phyloP scores from a whole-genome alignment of 345 rosid genomes.

The Orychophragmus violaceus region DNA sequence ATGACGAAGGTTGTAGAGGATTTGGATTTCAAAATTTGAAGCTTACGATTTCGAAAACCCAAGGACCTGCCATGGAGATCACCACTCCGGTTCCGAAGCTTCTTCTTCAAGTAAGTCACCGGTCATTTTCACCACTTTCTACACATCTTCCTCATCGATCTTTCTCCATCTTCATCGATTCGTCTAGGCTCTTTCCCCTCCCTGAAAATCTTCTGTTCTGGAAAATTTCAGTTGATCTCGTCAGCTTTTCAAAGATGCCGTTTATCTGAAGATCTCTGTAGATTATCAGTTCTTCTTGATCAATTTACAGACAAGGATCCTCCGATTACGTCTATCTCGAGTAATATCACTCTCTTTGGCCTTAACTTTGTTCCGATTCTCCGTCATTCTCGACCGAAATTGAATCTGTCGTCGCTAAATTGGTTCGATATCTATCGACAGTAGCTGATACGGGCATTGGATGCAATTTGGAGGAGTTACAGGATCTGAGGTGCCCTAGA shows the following conservation, averaged over 20 bases:
- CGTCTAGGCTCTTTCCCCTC: too few species aligned
- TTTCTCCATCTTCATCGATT: too few species aligned
- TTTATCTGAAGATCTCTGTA: constrained; percentile 50
- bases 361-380: too few species aligned
- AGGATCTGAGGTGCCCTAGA: constrained; percentile 35
- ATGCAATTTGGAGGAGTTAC: constrained; percentile 57
- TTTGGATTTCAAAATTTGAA: background rate
- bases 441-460: constrained; percentile 78
- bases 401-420: background rate
- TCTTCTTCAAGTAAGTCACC: constrained; percentile 13
- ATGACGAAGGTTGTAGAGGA: too few species aligned
- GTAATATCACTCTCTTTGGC: constrained; percentile 32
- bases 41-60: background rate
- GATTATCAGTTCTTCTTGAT: constrained; percentile 54
- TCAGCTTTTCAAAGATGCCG: constrained; percentile 72
- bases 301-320: constrained; percentile 25
- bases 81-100: background rate
- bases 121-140: too few species aligned
- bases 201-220: too few species aligned
- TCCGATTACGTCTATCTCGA: constrained; percentile 42
- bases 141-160: background rate
- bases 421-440: constrained; percentile 6
- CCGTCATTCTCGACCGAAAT: too few species aligned
- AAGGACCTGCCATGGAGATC: constrained; percentile 4
- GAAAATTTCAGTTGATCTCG: constrained; percentile 72